These are phyloP conservation scores for Dysphania ambrosioides DNA, from an alignment of 148 eudicot species.

Conservation along the genomic window DNA sequence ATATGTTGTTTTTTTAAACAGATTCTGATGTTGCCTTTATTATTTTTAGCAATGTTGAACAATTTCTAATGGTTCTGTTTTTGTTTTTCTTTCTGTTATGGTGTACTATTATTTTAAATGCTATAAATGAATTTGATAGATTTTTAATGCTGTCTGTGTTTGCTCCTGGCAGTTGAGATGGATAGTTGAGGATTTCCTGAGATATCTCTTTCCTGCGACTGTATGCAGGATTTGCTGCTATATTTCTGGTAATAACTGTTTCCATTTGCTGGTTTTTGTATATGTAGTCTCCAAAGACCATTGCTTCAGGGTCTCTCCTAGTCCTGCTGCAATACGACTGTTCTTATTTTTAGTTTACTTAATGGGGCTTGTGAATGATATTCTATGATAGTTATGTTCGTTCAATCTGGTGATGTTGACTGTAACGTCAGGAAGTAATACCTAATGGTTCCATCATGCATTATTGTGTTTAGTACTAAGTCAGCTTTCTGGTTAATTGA, in stretches of 20 bases:
- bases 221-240: slow-evolving; percentile 80
- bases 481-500: slow-evolving; percentile 63
- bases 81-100: slow-evolving; percentile 9
- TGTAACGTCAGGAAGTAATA: slow-evolving; percentile 23
- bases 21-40: slow-evolving; percentile 29
- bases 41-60: slow-evolving; percentile 26
- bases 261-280: slow-evolving; percentile 49
- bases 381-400: slow-evolving; percentile 11
- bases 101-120: slow-evolving; percentile 39
- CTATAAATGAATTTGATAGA: slow-evolving; percentile 37
- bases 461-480: slow-evolving; percentile 50
- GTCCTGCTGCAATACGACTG: slow-evolving; percentile 7
- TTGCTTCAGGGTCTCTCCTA: slow-evolving; percentile 17
- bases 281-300: slow-evolving; percentile 20
- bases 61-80: slow-evolving; percentile 24
- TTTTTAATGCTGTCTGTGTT: slow-evolving; percentile 75
- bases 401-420: slow-evolving; percentile 14
- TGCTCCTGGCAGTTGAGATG: slow-evolving; percentile 95
- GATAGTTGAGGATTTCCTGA: slow-evolving; percentile 85
- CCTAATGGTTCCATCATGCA: slow-evolving; percentile 23
- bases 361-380: background rate
- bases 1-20: slow-evolving; percentile 34
- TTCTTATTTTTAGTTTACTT: slow-evolving; percentile 9
- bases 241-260: slow-evolving; percentile 69
- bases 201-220: slow-evolving; percentile 71